Percentiles rank a stretch among this genome's conserved stretches.
These are phyloP conservation scores for Eleusine indica DNA, from an alignment of 176 grass and related monocot genomes.

Conservation along the genomic window DNA sequence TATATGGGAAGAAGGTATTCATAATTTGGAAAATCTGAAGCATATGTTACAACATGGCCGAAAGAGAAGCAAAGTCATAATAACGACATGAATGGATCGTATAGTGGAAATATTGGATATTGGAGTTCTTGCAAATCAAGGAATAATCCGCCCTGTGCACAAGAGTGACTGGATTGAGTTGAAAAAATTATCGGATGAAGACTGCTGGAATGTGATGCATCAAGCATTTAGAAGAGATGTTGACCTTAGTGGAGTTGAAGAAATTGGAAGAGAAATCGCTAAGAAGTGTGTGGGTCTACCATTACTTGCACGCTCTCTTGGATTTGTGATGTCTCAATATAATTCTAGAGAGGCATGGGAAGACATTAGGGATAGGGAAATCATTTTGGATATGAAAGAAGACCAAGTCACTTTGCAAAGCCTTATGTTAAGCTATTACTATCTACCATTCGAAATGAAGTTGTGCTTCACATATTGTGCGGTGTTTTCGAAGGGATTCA, in stretches of 20 bases:
- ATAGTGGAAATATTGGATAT: constrained; percentile 32
- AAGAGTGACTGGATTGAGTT: constrained; percentile 14
- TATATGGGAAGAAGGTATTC: constrained; percentile 37
- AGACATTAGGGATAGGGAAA: constrained; percentile 36
- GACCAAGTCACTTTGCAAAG: constrained; percentile 16
- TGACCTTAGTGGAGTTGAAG: not conserved
- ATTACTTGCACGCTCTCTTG: constrained; percentile 46
- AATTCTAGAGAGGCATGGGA: constrained; percentile 32
- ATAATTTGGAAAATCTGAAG: constrained; percentile 44
- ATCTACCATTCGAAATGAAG: constrained; percentile 36
- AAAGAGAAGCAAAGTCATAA: constrained; percentile 52
- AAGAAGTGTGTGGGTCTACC: constrained; percentile 44
- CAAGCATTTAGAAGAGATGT: not conserved
- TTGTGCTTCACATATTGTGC: constrained; percentile 60
- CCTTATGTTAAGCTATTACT: constrained; percentile 53
- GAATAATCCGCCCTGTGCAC: not conserved
- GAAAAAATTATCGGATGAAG: constrained; percentile 30
- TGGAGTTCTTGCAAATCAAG: not conserved
- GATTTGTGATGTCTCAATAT: constrained; percentile 33
- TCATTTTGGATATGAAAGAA: constrained; percentile 9
- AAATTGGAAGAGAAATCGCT: constrained; percentile 39
- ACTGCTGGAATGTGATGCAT: constrained; percentile 49
- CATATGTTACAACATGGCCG: constrained; percentile 32
- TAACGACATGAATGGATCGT: constrained; percentile 38
- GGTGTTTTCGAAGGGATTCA: constrained; percentile 48